These are phyloP conservation scores for Blastobotrys elegans DNA, from an alignment of 1,139 yeast species.

Conservation along the genomic window DNA sequence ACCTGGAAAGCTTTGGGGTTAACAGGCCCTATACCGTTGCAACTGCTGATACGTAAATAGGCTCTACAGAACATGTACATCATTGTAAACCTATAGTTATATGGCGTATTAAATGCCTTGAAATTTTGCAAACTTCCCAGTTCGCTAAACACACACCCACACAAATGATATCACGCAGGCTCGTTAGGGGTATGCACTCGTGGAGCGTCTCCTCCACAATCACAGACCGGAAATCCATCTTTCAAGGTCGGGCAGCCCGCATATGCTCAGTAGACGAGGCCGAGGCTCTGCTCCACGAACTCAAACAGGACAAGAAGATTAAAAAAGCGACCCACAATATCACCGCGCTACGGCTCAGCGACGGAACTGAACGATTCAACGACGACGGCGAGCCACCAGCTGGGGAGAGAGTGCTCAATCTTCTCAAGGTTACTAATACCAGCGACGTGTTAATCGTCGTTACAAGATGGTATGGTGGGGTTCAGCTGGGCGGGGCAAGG, in stretches of 20 bases:
- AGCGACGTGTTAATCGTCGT: conserved; percentile 84
- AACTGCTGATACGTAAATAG: neutral
- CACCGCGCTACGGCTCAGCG: conserved; percentile 66
- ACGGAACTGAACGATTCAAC: conserved; percentile 35
- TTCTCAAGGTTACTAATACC: conserved; percentile 61
- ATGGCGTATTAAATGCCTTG: too few relatives aligned
- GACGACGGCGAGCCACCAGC: conserved; percentile 97
- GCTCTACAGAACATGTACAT: too few relatives aligned
- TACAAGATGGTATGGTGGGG: conserved; percentile 88
- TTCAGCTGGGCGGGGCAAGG: conserved; percentile 75
- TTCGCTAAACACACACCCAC: too few relatives aligned
- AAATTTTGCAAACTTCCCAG: too few relatives aligned
- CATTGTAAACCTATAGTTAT: too few relatives aligned
- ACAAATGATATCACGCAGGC: too few relatives aligned
- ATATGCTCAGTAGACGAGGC: conserved; percentile 64
- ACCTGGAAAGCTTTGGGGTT: conserved; percentile 1
- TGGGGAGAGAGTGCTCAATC: conserved; percentile 65
- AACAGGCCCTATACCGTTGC: neutral
- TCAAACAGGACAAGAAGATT: conserved; percentile 54
- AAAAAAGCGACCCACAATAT: conserved; percentile 68
- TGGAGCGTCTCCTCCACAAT: conserved; percentile 75
- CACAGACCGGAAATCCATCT: conserved; percentile 76
- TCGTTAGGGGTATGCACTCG: too few relatives aligned
- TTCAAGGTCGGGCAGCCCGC: conserved; percentile 64
- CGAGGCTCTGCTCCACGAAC: conserved; percentile 40